Conservation (phyloP, 108 stramenopile species). For the Conticribra weissflogii region DNA sequence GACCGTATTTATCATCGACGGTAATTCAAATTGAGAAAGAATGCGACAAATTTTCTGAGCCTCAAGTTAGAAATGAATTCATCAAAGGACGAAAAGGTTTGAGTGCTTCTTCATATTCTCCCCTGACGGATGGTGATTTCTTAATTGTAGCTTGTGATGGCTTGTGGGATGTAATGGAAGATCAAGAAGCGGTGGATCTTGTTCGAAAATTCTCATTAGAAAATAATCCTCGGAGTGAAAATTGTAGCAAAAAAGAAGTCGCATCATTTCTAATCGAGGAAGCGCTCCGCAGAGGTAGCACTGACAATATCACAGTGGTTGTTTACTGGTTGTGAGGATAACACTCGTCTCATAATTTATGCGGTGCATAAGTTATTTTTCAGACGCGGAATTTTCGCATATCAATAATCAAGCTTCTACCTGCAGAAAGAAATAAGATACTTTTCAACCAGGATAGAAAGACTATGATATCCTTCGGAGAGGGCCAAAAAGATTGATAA, state of each 20-base stretch:
- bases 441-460: no score
- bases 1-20: constrained; percentile 58
- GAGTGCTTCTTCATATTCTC: not conserved
- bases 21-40: constrained; percentile 25
- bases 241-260: constrained; percentile 35
- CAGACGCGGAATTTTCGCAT: no score
- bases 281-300: constrained; percentile 70
- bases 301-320: constrained; percentile 85
- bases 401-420: no score
- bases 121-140: constrained; percentile 58
- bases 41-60: not conserved
- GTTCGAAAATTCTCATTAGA: constrained; percentile 41
- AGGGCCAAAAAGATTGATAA: no score
- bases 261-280: constrained; percentile 67
- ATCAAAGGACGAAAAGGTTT: not conserved
- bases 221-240: constrained; percentile 10
- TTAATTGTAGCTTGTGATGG: constrained; percentile 91
- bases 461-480: no score
- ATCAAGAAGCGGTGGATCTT: constrained; percentile 82
- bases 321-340: constrained; percentile 72
- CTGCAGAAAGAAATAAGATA: no score
- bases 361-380: no score
- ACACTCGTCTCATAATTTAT: not conserved
- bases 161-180: constrained; percentile 89
- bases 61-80: not conserved